Conservation (phyloP, 75 land plant species). For the Selaginella tamariscina region DNA sequence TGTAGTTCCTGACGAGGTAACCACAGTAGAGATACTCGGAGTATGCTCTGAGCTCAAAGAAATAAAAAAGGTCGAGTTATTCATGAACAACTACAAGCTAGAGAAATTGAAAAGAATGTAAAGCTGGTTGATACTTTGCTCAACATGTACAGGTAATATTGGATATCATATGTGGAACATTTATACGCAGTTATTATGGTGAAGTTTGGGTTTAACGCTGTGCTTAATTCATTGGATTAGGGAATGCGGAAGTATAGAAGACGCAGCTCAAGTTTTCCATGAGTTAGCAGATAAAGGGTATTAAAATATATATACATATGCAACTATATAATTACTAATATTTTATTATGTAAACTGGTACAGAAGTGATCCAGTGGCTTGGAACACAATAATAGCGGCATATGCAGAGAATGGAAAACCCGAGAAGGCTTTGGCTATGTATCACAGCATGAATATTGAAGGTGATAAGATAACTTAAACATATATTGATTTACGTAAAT, state of each 20-base stretch:
- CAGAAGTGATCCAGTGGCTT: slow-evolving; percentile 1
- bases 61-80: neutral
- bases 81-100: neutral
- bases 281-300: neutral
- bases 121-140: neutral
- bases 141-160: neutral
- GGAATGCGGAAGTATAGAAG: neutral
- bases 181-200: no score
- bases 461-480: no score
- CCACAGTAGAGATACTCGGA: neutral
- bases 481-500: no score
- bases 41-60: neutral
- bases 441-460: neutral
- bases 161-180: no score
- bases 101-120: neutral
- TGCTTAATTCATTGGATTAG: neutral
- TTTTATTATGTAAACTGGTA: neutral
- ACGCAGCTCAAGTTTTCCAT: neutral
- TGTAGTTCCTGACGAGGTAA: neutral
- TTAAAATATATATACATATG: neutral
- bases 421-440: neutral
- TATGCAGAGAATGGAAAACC: neutral
- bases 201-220: neutral
- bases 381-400: slow-evolving; percentile 3
- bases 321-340: neutral